Percentiles rank a stretch among this genome's conserved stretches.
These are phyloP conservation scores for Centaurea solstitialis DNA, from an alignment of 129 eudicot genomes.

Conservation along the genomic window DNA sequence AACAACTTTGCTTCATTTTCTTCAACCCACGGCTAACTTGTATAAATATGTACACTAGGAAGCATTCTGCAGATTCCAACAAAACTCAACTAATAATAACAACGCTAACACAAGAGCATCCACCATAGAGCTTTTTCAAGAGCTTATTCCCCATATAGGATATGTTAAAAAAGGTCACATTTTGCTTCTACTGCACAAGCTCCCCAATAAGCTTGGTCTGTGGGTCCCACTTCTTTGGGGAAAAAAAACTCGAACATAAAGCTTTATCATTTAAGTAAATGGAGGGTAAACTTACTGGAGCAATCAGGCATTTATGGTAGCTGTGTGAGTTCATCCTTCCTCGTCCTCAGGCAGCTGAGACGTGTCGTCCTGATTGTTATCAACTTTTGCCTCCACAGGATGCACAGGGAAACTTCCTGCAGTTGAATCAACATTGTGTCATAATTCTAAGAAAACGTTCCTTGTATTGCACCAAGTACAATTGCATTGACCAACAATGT, in stretches of 20 bases:
- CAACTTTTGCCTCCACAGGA: constrained; percentile 35
- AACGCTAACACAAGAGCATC: not conserved
- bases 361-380: not conserved
- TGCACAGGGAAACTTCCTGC: constrained; percentile 31
- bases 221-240: not conserved
- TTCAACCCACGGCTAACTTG: not conserved
- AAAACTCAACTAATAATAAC: not conserved
- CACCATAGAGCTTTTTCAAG: not conserved
- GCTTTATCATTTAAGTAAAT: constrained; percentile 1
- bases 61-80: constrained; percentile 20
- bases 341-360: constrained; percentile 19
- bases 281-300: constrained; percentile 14
- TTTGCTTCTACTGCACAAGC: not conserved
- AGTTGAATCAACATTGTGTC: not conserved
- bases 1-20: constrained; percentile 10
- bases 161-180: not conserved
- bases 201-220: not conserved
- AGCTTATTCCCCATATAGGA: not conserved
- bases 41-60: constrained; percentile 30
- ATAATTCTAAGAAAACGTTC: not conserved
- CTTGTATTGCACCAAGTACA: not conserved
- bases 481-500: not conserved
- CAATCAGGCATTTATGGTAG: not conserved
- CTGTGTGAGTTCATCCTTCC: constrained; percentile 28
- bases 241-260: not conserved